These are phyloP conservation scores for Aphanomyces invadans DNA, from an alignment of 352 stramenopile species.

Conservation along the genomic window DNA sequence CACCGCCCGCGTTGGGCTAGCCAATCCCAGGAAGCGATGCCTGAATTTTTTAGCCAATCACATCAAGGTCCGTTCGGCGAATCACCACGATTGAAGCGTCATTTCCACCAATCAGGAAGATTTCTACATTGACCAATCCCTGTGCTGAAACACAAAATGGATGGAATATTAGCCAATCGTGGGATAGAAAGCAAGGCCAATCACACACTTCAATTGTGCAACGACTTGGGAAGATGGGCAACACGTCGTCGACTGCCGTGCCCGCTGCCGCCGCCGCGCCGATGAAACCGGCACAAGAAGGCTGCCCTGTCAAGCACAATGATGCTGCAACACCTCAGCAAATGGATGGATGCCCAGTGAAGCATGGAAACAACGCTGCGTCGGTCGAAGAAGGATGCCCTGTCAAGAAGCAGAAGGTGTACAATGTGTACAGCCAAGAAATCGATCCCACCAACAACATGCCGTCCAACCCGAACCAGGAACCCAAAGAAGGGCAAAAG, in stretches of 20 bases:
- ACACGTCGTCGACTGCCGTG: conserved; percentile 15
- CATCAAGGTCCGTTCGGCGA: neutral
- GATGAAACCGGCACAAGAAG: neutral
- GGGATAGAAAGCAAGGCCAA: neutral
- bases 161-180: neutral
- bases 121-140: too few relatives aligned
- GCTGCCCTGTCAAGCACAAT: conserved; percentile 25
- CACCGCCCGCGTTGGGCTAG: neutral
- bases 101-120: neutral
- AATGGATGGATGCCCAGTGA: conserved; percentile 43
- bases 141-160: too few relatives aligned
- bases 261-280: neutral
- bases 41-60: conserved; percentile 9
- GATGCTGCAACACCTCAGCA: conserved; percentile 9
- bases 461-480: conserved; percentile 93
- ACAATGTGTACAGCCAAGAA: conserved; percentile 97
- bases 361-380: conserved; percentile 35
- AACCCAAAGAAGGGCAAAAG: conserved; percentile 86
- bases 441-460: conserved; percentile 98
- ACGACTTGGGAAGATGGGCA: conserved; percentile 3
- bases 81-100: conserved; percentile 8
- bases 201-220: neutral
- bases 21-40: neutral
- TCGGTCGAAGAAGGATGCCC: conserved; percentile 48
- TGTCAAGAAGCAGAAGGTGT: conserved; percentile 58